Evolutionary conservation across 352 stramenopile species (phyloP), one percentile per base, ranked within the genome.

Genomic region (Pythium pyrilobum): DNA sequence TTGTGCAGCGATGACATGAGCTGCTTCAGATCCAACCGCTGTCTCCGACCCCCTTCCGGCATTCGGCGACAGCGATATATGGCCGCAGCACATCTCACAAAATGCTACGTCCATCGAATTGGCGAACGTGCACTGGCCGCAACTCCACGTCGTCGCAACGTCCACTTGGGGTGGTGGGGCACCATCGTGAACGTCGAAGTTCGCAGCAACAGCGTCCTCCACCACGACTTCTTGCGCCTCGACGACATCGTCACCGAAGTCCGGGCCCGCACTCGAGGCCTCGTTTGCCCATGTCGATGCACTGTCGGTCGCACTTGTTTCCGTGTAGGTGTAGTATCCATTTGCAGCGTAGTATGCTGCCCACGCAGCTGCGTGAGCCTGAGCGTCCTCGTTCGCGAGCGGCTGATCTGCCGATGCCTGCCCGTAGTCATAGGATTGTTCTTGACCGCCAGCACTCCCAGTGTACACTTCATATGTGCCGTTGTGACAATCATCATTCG

Each of bases 51-150:
- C 20, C 27, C 56, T 61, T 3, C 29, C 40, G n/a, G 52, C 39
- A 44, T 49, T n/a, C 12, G 52, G 51, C 0, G 70, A 80, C 11
- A 74, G 52, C 25, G 70, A 87, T 16, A 81, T 75, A 47, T 85
- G 77, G 15, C 68, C 71, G 15, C 68, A 54, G 34, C 77, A 87
- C 59, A 87, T 72, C 23, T 79, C 72, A 13, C 77, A 87, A 58
- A 85, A 87, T 2, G 74, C 70, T n/a, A 69, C 65, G 24, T 59
- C 69, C 44, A 82, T 69, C n/a, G 68, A 28, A 43, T 87, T 87
- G 12, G 72, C 31, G 47, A 65, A 87, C 6, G 77, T 85, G 56
- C 77, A 85, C 50, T 81, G 74, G 2, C 69, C 62, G 40, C 71
- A 85, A 32, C 58, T 75, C 74, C 74, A 85, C 5, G 55, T 52